phyloP scores from a whole-genome alignment of 2,329 filamentous ascomycete genomes.

The Polychaeton citri region DNA sequence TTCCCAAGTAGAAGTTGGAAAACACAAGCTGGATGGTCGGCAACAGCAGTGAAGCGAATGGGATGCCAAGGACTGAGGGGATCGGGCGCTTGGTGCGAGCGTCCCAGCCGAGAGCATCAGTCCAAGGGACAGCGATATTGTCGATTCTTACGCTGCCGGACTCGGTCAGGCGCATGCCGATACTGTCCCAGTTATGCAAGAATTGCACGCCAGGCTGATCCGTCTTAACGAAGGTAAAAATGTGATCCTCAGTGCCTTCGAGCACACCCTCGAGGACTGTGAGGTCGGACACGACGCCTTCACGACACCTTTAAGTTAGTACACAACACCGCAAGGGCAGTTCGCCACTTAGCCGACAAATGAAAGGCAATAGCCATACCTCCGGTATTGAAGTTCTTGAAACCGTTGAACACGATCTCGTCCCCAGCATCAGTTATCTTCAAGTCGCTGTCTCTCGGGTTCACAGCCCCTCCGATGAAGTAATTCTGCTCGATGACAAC shows the following conservation, averaged over 20 bases:
- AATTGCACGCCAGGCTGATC: constrained; percentile 45
- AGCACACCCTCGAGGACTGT: constrained; percentile 51
- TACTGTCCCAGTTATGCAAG: constrained; percentile 49
- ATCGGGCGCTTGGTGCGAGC: constrained; percentile 36
- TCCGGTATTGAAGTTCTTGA: constrained; percentile 55
- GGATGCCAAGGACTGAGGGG: constrained; percentile 36
- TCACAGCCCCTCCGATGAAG: constrained; percentile 52
- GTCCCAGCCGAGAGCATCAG: constrained; percentile 50
- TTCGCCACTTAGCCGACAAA: no score
- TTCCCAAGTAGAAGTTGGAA: constrained; percentile 52
- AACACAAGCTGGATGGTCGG: constrained; percentile 55
- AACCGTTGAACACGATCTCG: constrained; percentile 45
- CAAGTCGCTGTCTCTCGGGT: constrained; percentile 50
- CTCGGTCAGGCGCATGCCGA: constrained; percentile 50
- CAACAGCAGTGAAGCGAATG: constrained; percentile 45
- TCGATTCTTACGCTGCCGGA: constrained; percentile 50
- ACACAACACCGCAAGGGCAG: no score
- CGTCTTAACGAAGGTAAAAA: constrained; percentile 49
- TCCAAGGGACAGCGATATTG: constrained; percentile 44
- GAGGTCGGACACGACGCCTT: constrained; percentile 45
- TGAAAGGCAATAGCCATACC: constrained; percentile 22
- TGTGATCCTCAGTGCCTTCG: constrained; percentile 45
- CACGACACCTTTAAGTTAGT: no score
- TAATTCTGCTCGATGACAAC: constrained; percentile 50
- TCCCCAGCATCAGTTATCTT: constrained; percentile 43